Base-by-base conservation (phyloP, 164 flowering plant species). In the Kingdonia uniflora region DNA sequence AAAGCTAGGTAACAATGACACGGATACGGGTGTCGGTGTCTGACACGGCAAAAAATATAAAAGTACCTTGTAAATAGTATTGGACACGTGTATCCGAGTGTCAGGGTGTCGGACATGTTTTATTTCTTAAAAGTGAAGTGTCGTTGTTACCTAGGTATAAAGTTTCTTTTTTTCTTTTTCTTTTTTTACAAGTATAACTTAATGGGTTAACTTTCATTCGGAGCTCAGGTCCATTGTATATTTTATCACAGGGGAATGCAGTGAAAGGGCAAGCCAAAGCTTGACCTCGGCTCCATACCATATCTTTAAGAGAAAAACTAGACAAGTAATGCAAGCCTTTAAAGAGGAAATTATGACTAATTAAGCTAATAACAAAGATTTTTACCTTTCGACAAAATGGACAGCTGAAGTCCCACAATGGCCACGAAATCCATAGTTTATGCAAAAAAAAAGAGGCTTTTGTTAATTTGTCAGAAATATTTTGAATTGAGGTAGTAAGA, bases 371-470 rank as follows among this genome's bases (percentile, higher is more conserved):
- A 29, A 13, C 20, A 8, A 11, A 20, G 49, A 15, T 19, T 8
- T 17, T 42, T 82, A 88, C 99, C 99, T 92, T 92, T 23, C 95
- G 76, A 66, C 99, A 92, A 52, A 92, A 92, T 21, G 96, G 96
- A 63, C 99, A 92, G 79, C 99, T 92, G 81, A 65, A 57, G 11
- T 64, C 57, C 74, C 69, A 58, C 22, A 23, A 54, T 42, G 54
- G 62, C 77, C 79, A 58, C n/a, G 35, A 55, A 11, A 37, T 49
- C 60, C 67, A 71, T 42, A 62, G 54, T 35, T 20, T 59, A 55
- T 51, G 42, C 65, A 61, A 59, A 59, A 26, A 71, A 73, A 19
- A 68, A n/a, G n/a, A n/a, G n/a, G n/a, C n/a, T n/a, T n/a, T n/a
- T n/a, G n/a, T n/a, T n/a, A n/a, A n/a, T n/a, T n/a, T n/a, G n/a